Base-by-base conservation (phyloP, 2,329 filamentous ascomycete genomes). In the Colletotrichum sp. region DNA sequence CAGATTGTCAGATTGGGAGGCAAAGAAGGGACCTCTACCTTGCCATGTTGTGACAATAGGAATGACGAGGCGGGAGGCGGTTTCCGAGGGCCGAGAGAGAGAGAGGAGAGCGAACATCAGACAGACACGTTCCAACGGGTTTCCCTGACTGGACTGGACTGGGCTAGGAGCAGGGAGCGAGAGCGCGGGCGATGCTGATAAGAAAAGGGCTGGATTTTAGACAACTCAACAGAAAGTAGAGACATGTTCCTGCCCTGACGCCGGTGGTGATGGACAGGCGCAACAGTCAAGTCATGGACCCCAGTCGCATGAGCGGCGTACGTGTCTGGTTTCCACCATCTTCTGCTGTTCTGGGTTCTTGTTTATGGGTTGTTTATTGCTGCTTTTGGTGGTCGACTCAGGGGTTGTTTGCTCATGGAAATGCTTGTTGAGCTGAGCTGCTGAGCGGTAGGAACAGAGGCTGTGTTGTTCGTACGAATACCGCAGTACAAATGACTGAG, bases 361-460 rank as follows among this genome's bases (percentile, higher is more conserved):
- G 22, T n/a, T 30, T 69, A 22, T 63, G 25, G 55, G 0, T 63
- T 6, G n/a, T 15, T 48, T 27, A 6, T 28, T 52, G 27, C 52
- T 55, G 4, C 27, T 19, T 32, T 44, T 44, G 39, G 39, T 9
- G 30, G 16, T 32, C 16, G 34, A 27, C 7, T 44, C 73, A 64
- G 57, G 69, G 63, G 68, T 48, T 57, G 22, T 27, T 36, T 34
- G 60, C 60, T 65, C 48, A 30, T 63, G 22, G 22, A 15, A 22
- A 75, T 72, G 73, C 69, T 36, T 72, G 73, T 75, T 72, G 68
- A 72, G 73, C 73, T 75, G 69, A 68, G 73, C 25, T 64, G 68
- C 36, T 71, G n/a, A 59, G 28, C n/a, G 67, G 67, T 69, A 57
- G 63, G 68, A 32, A 28, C 32, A 39, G 55, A 48, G 44, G 44